Base-by-base conservation (phyloP, 768 basidiomycete genomes). In the Lentinula guzmanii region DNA sequence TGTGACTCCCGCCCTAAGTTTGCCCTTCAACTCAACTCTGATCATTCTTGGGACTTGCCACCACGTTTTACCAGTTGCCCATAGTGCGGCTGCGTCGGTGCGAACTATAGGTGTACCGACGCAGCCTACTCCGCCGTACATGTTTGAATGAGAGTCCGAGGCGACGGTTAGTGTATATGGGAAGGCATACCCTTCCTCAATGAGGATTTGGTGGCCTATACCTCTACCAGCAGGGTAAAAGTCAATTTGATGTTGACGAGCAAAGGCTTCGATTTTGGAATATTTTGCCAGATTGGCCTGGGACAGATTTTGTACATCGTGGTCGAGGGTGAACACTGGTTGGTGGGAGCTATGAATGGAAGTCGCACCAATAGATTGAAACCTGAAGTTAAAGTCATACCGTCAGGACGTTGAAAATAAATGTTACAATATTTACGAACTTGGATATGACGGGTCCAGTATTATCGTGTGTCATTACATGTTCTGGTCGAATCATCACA, bases 51-150 rank as follows among this genome's bases (percentile, higher is more conserved):
- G 97, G 37, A 99, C 89, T 75, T 98, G 97, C 97, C 96, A 98
- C 97, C 97, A 99, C 1, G 97, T 98, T 72, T 91, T 93, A 21
- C 95, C 95, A 0, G 97, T 98, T 11, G 97, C 94, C 97, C 97
- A 99, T 10, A 99, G 82, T 21, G 91, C 96, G 0, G 94, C 94
- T 21, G 92, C 91, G 65, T 96, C 94, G 11, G 93, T 98, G 54
- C 97, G 86, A 5, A 98, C 97, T 64, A 98, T 97, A 0, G 97
- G 94, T 0, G 97, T 99, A 2, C 97, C 97, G 3, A 99, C 86
- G 69, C 95, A 96, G 1, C 94, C 96, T 4, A 99, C 92, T 37
- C 95, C 97, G 16, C 97, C 97, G 69, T 99, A 99, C 91, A 98
- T 98, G 72, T 99, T 99, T 70, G 91, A 93, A 74, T 97, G 95